Base-by-base conservation (phyloP, 768 basidiomycete species). In the Psilocybe subaeruginosa region DNA sequence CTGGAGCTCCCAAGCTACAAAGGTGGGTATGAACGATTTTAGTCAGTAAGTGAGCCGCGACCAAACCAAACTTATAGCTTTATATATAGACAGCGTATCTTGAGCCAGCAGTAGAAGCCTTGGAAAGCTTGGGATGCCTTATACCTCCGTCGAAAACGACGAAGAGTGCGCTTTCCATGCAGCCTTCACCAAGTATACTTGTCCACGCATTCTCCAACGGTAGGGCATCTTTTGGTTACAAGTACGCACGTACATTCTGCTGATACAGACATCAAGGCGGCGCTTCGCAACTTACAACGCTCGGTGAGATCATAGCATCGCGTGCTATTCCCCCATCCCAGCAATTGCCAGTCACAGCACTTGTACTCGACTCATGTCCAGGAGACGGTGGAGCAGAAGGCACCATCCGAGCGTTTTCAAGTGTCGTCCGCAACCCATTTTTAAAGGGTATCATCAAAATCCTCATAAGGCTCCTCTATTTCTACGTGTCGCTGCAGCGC, bases 201-300 rank as follows among this genome's bases (percentile, higher is more conserved):
- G 70, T 79, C 0, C 83, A 85, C 50, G 66, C 72, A 9, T 85
- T 85, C 60, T 83, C 82, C 0, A 83, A 83, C 43, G 83, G 82
- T 80, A 58, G 23, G 23, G 23, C 23, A 23, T 23, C 23, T 23
- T 23, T 23, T 23, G 23, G 23, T 23, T 23, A 23, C 23, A 23
- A 23, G 23, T 23, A 23, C 23, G 23, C 23, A 54, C 45, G 14
- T 23, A n/a, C 19, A 11, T 27, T 49, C 8, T 9, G 50, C 5
- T 31, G 30, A 7, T 54, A 23, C 47, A 23, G 23, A 19, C 30
- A 30, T 27, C n/a, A 54, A 84, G 82, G 82, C 43, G 82, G 82
- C 11, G 72, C 71, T 19, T 68, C 68, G 59, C 76, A 79, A 56
- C 69, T 82, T 8, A 61, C 72, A 11, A 73, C 72, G 0, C 68